Evolutionary conservation across 495 filamentous ascomycete species (phyloP).

Genomic region (Penicilliopsis zonata): DNA sequence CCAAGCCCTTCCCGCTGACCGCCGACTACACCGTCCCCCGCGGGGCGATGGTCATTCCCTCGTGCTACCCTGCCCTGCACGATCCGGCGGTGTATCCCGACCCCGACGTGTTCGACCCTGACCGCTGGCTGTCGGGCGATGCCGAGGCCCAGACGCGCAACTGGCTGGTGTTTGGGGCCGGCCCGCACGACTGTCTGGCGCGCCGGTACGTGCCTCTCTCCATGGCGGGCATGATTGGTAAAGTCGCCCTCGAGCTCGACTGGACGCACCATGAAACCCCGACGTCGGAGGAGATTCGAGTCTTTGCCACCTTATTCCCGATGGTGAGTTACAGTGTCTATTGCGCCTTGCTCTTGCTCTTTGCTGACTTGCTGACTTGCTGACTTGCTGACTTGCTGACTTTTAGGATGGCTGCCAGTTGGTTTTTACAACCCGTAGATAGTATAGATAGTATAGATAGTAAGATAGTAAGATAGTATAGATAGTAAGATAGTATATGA

Average conservation of each 20-base stretch:
- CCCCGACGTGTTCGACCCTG: conserved; percentile 76
- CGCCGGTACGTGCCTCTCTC: conserved; percentile 85
- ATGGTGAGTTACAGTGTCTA: conserved; percentile 50
- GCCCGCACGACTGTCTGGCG: conserved; percentile 92
- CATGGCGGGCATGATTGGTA: conserved; percentile 83
- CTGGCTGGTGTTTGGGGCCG: conserved; percentile 92
- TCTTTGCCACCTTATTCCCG: conserved; percentile 97
- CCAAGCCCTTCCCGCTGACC: conserved; percentile 91
- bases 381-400: too few species aligned
- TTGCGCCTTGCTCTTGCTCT: not conserved
- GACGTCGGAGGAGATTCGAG: conserved; percentile 84
- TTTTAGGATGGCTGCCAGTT: too few species aligned
- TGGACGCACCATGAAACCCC: conserved; percentile 82
- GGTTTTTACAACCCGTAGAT: too few species aligned
- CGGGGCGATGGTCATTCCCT: conserved; percentile 88
- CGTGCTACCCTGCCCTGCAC: conserved; percentile 79
- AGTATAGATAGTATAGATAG: too few species aligned
- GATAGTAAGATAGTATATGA: too few species aligned
- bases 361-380: too few species aligned
- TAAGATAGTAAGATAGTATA: too few species aligned
- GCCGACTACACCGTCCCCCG: conserved; percentile 82
- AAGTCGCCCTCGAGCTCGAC: conserved; percentile 79
- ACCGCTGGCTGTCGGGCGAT: conserved; percentile 83
- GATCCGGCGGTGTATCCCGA: conserved; percentile 88
- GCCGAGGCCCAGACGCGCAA: conserved; percentile 93